Conservation (phyloP, 768 basidiomycete genomes). For the Solioccasus polychromus region DNA sequence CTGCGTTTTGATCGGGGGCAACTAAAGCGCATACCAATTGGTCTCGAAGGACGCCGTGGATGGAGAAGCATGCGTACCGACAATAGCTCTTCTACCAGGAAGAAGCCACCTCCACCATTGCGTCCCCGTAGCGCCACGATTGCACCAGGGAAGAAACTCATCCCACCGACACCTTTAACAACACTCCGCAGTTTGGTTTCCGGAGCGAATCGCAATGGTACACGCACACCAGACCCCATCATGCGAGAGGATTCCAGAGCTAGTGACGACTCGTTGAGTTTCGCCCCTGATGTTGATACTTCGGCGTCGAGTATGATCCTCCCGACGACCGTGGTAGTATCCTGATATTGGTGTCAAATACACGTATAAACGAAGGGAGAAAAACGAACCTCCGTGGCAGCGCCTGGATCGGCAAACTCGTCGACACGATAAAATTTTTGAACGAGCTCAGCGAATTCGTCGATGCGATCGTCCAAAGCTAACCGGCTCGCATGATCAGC, state of each 20-base stretch:
- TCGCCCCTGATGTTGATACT: constrained; percentile 48
- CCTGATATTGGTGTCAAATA: constrained; percentile 37
- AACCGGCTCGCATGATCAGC: constrained; percentile 3
- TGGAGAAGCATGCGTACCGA: constrained; percentile 48
- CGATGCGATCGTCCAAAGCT: constrained; percentile 87
- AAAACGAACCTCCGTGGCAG: constrained; percentile 46
- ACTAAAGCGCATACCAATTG: constrained; percentile 35
- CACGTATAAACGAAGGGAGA: background rate
- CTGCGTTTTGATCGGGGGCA: constrained; percentile 58
- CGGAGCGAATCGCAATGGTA: constrained; percentile 70
- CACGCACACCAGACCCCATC: constrained; percentile 60
- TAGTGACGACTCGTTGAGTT: constrained; percentile 72
- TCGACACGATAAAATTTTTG: constrained; percentile 62
- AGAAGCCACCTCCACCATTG: constrained; percentile 89
- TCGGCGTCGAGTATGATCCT: constrained; percentile 73
- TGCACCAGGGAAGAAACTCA: constrained; percentile 85
- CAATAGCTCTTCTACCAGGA: constrained; percentile 78
- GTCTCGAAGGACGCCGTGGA: background rate
- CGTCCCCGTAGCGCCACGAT: constrained; percentile 82
- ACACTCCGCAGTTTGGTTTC: constrained; percentile 65
- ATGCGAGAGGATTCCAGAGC: constrained; percentile 82
- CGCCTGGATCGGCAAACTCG: constrained; percentile 78
- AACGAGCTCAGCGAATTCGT: constrained; percentile 77
- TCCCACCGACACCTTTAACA: constrained; percentile 55
- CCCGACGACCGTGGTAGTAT: constrained; percentile 67